phyloP scores from a whole-genome alignment of 495 filamentous ascomycete genomes.

The Durotheca rogersii region DNA sequence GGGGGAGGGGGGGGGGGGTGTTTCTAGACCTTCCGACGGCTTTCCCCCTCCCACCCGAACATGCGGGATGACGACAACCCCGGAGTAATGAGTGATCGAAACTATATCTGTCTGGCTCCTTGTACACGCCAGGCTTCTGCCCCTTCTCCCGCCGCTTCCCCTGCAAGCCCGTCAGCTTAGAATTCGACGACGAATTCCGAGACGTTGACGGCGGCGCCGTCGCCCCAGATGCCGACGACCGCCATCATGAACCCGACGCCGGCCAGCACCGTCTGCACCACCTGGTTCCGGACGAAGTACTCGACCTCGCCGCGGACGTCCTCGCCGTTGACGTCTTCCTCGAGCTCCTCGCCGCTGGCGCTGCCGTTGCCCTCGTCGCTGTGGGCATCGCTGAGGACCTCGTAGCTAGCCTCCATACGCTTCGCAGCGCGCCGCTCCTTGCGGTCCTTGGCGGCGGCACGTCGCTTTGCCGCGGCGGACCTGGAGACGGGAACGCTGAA shows the following conservation, averaged over 20 bases:
- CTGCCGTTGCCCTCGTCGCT: conserved; percentile 47
- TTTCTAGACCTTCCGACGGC: conserved; percentile 8
- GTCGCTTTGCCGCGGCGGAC: conserved; percentile 27
- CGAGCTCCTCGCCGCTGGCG: conserved; percentile 48
- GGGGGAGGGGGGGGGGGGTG: too few species aligned
- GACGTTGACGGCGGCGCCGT: conserved; percentile 52
- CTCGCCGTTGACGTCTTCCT: conserved; percentile 75
- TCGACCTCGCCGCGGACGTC: conserved; percentile 70
- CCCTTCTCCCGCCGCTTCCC: not conserved
- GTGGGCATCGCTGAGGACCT: conserved; percentile 57
- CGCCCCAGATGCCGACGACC: conserved; percentile 87
- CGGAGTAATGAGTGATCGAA: conserved; percentile 23
- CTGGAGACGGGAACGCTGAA: conserved; percentile 32
- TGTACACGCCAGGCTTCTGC: not conserved
- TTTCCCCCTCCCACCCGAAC: not conserved
- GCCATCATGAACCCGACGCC: conserved; percentile 71
- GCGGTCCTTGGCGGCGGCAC: conserved; percentile 27
- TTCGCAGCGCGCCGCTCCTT: conserved; percentile 29
- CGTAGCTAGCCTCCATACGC: conserved; percentile 61
- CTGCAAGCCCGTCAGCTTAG: conserved; percentile 1
- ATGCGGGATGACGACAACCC: not conserved
- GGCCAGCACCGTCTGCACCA: conserved; percentile 59
- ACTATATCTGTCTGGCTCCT: conserved; percentile 4
- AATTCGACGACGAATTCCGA: conserved; percentile 12
- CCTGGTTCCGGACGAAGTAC: conserved; percentile 60